Evolutionary conservation across 2,329 filamentous ascomycete species (phyloP), one percentile per base, ranked within the genome.

Genomic region (Spiromastix sp.): DNA sequence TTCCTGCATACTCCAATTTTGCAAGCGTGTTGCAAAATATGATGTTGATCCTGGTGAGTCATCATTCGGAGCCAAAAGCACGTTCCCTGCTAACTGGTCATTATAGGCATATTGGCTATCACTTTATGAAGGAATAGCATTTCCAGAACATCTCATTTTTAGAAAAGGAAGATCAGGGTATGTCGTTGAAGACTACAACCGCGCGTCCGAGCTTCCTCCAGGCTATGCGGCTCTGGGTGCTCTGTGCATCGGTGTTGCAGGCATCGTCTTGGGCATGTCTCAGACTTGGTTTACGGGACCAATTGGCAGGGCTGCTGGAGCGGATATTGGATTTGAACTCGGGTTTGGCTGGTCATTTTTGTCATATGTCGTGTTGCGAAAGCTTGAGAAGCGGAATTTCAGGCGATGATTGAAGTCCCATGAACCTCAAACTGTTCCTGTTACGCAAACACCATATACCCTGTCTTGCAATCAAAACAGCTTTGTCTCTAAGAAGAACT

Each of bases 211-310:
- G 33, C 67, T 85, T 0, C 79, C 81, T 0, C 66, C 72, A 0
- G 74, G 79, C 7, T 64, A 79, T 32, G 78, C 80, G 0, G 79
- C 80, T 4, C 46, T 76, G 8, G 45, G 66, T 2, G 76, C 79
- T 0, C 84, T 84, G 55, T 64, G 64, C 48, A 71, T 72, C 36
- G 81, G 81, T 33, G 59, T 80, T 25, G 65, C 68, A 10, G 81
- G 81, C 10, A 78, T 81, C 48, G 67, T 81, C 2, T 62, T 73
- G 5, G 80, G 81, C 4, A 85, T 85, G 77, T 71, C 71, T 12
- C 80, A 85, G 56, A 56, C 64, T 0, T 85, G 79, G 78, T 81
- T 65, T 45, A 71, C 72, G 1, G 81, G 81, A 0, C 79, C 79
- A 0, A 74, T 85, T 42, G 79, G 77, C 0, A 63, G 67, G 39